These are phyloP conservation scores for Sporothrix humicola DNA, from an alignment of 2,329 filamentous ascomycete species.

Conservation along the genomic window DNA sequence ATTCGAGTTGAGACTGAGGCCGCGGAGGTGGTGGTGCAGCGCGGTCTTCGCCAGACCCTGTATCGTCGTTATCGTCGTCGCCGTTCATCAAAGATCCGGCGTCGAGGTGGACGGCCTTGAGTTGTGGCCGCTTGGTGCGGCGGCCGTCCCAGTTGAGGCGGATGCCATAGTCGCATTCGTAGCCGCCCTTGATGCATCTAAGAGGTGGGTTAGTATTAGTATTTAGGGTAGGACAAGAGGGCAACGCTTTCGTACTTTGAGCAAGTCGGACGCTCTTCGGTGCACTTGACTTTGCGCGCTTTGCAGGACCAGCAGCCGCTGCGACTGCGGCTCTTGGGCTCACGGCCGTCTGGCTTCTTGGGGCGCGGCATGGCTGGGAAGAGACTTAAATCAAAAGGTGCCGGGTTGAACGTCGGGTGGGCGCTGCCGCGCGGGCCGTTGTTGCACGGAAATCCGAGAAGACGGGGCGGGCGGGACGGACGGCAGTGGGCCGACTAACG, in stretches of 20 bases:
- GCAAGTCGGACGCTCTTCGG: slow-evolving; percentile 76
- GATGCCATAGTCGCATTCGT: slow-evolving; percentile 80
- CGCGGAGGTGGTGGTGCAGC: slow-evolving; percentile 13
- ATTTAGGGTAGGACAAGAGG: not conserved
- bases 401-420: not conserved
- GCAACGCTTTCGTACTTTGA: slow-evolving; percentile 56
- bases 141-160: slow-evolving; percentile 81
- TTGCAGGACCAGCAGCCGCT: slow-evolving; percentile 81
- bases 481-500: not conserved
- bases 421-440: not conserved
- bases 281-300: slow-evolving; percentile 74
- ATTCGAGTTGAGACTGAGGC: slow-evolving; percentile 30
- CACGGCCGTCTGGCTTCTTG: slow-evolving; percentile 66
- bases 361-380: slow-evolving; percentile 63
- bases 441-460: not conserved
- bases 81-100: slow-evolving; percentile 22
- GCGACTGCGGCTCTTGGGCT: slow-evolving; percentile 70
- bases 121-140: slow-evolving; percentile 61
- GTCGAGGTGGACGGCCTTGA: slow-evolving; percentile 42
- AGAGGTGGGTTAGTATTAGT: not conserved
- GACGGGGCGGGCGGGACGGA: not conserved
- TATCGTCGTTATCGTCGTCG: slow-evolving; percentile 32
- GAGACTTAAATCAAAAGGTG: too few relatives aligned
- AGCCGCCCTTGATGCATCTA: slow-evolving; percentile 71
- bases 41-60: slow-evolving; percentile 11